phyloP scores from a whole-genome alignment of 306 rosid species.

The Albizia julibrissin region DNA sequence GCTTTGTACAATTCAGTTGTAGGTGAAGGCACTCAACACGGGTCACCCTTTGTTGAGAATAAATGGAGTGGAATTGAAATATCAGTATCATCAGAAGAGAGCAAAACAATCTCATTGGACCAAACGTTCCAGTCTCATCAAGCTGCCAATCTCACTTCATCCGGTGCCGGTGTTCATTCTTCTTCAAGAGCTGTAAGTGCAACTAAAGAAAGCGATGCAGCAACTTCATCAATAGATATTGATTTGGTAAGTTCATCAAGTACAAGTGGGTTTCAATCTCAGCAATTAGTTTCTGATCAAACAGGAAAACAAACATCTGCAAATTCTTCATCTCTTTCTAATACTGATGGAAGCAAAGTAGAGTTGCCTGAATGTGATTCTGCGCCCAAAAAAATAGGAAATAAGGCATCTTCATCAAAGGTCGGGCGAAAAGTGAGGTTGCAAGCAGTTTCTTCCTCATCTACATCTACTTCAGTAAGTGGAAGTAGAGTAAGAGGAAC shows the following conservation, averaged over 20 bases:
- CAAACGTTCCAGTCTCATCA: conserved; percentile 45
- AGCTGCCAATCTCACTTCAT: conserved; percentile 39
- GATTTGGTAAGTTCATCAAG: conserved; percentile 40
- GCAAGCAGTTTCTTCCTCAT: conserved; percentile 62
- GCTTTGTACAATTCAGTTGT: conserved; percentile 80
- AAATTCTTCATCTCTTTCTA: conserved; percentile 34
- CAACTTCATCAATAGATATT: conserved; percentile 33
- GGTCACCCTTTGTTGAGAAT: conserved; percentile 42
- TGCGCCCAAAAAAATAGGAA: conserved; percentile 51
- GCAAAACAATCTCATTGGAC: conserved; percentile 40
- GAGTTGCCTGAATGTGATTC: conserved; percentile 47
- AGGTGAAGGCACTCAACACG: conserved; percentile 54
- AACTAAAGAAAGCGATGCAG: conserved; percentile 26
- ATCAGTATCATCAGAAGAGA: conserved; percentile 61
- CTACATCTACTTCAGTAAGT: conserved; percentile 52
- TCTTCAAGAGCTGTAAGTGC: conserved; percentile 47
- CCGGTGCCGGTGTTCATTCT: conserved; percentile 45
- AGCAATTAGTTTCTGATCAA: conserved; percentile 34
- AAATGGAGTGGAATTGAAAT: conserved; percentile 53
- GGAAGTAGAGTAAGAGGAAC: conserved; percentile 58
- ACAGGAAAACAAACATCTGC: conserved; percentile 44
- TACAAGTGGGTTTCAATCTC: conserved; percentile 49
- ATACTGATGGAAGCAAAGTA: conserved; percentile 37
- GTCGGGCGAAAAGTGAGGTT: conserved; percentile 61
- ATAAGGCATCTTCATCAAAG: conserved; percentile 51